Percentiles rank a stretch among this genome's conserved stretches.
phyloP scores from a whole-genome alignment of 768 basidiomycete species.

The Hericium alpestre region DNA sequence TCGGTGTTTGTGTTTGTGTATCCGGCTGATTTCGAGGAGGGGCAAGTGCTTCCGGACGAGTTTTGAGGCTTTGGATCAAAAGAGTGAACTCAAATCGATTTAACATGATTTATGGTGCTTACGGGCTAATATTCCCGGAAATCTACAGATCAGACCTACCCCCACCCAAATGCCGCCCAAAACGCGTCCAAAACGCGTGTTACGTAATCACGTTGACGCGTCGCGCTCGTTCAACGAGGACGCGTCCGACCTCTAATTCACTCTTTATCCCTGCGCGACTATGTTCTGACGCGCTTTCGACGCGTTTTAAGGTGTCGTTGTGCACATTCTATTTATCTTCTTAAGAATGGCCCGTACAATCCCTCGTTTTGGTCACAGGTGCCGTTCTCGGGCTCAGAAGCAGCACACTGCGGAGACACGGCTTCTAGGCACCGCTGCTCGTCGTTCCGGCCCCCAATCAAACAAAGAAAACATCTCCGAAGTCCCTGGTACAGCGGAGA shows the following conservation, averaged over 20 bases:
- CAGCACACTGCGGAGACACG: not conserved
- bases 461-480: not conserved
- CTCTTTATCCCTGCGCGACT: not conserved
- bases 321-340: not conserved
- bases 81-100: too few relatives aligned
- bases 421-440: not conserved
- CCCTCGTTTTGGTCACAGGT: not conserved
- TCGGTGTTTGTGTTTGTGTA: too few relatives aligned
- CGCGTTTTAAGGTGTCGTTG: not conserved
- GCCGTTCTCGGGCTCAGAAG: not conserved
- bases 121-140: too few relatives aligned
- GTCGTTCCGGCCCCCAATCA: not conserved
- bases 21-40: too few relatives aligned
- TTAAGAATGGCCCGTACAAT: not conserved
- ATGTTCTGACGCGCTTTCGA: not conserved
- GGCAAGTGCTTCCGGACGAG: too few relatives aligned
- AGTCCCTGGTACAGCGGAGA: not conserved
- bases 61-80: too few relatives aligned
- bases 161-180: too few relatives aligned
- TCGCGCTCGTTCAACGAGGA: not conserved
- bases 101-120: too few relatives aligned
- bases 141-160: too few relatives aligned
- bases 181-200: not conserved
- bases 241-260: not conserved
- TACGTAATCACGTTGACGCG: not conserved